phyloP scores from a whole-genome alignment of 2,329 filamentous ascomycete genomes.

The Raffaelea albimanens region DNA sequence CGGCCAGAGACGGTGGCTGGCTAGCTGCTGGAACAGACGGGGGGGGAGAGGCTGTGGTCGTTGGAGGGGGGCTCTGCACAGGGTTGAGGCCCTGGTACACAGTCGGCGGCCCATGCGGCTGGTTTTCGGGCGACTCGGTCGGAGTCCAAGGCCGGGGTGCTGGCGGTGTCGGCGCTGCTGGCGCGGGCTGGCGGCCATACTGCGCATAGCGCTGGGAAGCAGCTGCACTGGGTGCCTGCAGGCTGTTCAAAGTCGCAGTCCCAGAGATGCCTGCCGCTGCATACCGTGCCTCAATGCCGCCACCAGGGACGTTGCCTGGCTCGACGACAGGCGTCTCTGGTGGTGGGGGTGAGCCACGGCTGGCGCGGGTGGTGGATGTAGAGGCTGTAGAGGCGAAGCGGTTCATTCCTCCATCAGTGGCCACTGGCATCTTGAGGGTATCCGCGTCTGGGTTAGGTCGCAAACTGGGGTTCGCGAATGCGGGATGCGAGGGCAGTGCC shows the following conservation, averaged over 20 bases:
- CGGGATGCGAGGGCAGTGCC: background rate
- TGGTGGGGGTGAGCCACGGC: constrained; percentile 85
- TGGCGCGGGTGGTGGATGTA: constrained; percentile 84
- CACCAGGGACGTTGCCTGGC: constrained; percentile 59
- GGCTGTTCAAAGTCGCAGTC: constrained; percentile 67
- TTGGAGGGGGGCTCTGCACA: constrained; percentile 54
- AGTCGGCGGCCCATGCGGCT: constrained; percentile 80
- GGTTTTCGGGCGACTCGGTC: constrained; percentile 77
- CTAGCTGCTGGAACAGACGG: constrained; percentile 6
- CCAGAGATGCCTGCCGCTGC: constrained; percentile 86
- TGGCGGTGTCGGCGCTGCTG: constrained; percentile 24
- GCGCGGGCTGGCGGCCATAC: constrained; percentile 50
- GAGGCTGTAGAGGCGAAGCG: constrained; percentile 75
- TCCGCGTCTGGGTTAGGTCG: constrained; percentile 11
- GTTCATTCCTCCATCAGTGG: constrained; percentile 34
- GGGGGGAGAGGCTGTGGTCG: constrained; percentile 23
- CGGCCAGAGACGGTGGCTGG: constrained; percentile 26
- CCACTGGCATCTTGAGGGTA: constrained; percentile 29
- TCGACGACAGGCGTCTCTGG: constrained; percentile 83
- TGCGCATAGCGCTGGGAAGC: constrained; percentile 73
- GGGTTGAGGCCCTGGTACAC: constrained; percentile 82
- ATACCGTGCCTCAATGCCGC: constrained; percentile 84
- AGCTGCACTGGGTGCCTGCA: constrained; percentile 63
- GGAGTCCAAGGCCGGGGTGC: constrained; percentile 80
- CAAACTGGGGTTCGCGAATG: constrained; percentile 1